Percentiles rank a stretch among this genome's conserved stretches.
Conservation (phyloP, 2,329 filamentous ascomycete species). For the Tolypocladium pustulatum region DNA sequence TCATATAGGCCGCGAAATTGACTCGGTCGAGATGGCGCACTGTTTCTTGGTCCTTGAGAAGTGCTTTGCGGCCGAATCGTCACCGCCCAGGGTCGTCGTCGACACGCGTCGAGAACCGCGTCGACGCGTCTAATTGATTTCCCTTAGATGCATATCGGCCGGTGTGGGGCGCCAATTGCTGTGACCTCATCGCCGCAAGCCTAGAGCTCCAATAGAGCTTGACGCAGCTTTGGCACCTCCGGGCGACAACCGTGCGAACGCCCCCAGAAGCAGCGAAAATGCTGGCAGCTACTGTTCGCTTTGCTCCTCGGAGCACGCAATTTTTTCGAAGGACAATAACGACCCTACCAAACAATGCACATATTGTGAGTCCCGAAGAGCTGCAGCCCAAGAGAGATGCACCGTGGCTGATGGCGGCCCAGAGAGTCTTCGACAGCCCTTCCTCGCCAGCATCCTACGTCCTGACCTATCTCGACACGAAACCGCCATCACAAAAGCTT, state of each 20-base stretch:
- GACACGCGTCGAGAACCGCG: conserved; percentile 14
- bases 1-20: background rate
- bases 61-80: background rate
- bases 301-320: conserved; percentile 8
- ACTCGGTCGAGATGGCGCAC: background rate
- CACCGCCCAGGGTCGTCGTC: background rate
- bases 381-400: background rate
- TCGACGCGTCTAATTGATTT: conserved; percentile 29
- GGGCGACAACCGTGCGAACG: background rate
- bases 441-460: conserved; percentile 35
- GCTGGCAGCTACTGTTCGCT: conserved; percentile 14
- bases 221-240: background rate
- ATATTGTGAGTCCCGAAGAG: conserved; percentile 36
- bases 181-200: conserved; percentile 21
- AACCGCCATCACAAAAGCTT: conserved; percentile 41
- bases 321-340: conserved; percentile 25
- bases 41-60: background rate
- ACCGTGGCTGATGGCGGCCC: conserved; percentile 6
- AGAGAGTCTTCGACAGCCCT: conserved; percentile 49
- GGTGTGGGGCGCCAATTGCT: conserved; percentile 2
- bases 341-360: conserved; percentile 38
- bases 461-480: conserved; percentile 48
- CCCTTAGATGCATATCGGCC: conserved; percentile 15
- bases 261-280: conserved; percentile 8
- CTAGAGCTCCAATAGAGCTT: background rate